Base-by-base conservation (phyloP, 108 stramenopile genomes). In the Stephanodiscus triporus region DNA sequence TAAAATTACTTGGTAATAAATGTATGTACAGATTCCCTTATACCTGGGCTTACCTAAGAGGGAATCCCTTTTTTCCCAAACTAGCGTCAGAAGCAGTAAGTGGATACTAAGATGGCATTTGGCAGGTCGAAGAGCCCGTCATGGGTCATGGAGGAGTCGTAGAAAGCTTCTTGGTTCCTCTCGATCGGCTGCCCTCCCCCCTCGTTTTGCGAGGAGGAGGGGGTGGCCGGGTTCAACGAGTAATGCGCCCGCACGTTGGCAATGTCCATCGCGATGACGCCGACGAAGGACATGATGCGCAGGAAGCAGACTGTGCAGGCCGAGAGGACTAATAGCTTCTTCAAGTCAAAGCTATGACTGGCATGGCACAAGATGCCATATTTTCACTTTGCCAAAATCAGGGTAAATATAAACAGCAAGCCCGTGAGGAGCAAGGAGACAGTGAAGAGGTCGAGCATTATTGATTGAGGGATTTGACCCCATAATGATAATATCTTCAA, bases 81-180 rank as follows among this genome's bases (percentile, higher is more conserved):
- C 93, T 17, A 96, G 66, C 0, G 89, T 88, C 42, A 95, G 82
- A 9, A 96, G 76, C 1, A 92, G 80, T 91, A 96, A 14, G 93
- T 94, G 1, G 85, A 86, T n/a, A 96, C 83, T 8, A 88, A 86
- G 67, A 90, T 89, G 55, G 88, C 91, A 70, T 96, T 92, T 17
- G 95, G 95, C 13, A 96, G 77, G 72, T 96, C 90, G 80, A 95
- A 95, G 0, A 96, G 76, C 4, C 93, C 90, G n/a, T n/a, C n/a
- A n/a, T n/a, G n/a, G 27, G 89, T 80, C 84, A 88, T 78, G 66
- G 85, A 75, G 55, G 90, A 88, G 59, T 96, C 91, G 77, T 93
- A 96, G 68, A 96, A 96, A 6, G 80, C 66, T n/a, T n/a, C n/a
- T 72, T 92, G 89, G 59, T 87, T 84, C 48, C 76, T 66, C 30